phyloP scores from a whole-genome alignment of 2,329 filamentous ascomycete genomes.

The Plectosphaerella cucumerina region DNA sequence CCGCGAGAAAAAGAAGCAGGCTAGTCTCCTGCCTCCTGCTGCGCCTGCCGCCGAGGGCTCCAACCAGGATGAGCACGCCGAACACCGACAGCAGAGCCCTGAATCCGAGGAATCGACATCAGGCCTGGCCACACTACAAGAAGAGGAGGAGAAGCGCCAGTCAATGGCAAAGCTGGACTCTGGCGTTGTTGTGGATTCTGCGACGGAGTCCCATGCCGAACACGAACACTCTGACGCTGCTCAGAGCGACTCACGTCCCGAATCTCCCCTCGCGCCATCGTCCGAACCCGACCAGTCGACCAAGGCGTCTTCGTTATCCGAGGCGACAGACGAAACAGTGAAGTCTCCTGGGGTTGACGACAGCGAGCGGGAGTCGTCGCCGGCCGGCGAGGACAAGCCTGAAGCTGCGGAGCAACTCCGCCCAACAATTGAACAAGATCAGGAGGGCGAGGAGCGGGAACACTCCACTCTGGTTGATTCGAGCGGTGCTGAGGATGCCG shows the following conservation, averaged over 20 bases:
- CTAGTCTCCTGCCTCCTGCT: conserved; percentile 23
- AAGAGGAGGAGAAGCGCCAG: conserved; percentile 26
- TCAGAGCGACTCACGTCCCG: conserved; percentile 52
- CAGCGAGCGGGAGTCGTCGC: not conserved
- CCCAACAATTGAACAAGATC: not conserved
- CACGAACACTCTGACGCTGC: conserved; percentile 45
- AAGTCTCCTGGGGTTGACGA: conserved; percentile 31
- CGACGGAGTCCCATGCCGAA: conserved; percentile 40
- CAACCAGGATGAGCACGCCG: conserved; percentile 14
- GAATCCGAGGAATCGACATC: not conserved
- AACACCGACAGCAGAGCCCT: conserved; percentile 12
- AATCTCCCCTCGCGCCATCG: conserved; percentile 47
- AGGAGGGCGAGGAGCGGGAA: too few relatives aligned
- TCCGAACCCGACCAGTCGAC: conserved; percentile 58
- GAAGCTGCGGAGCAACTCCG: not conserved
- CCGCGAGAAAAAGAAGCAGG: conserved; percentile 70
- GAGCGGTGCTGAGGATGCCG: too few relatives aligned
- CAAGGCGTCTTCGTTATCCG: conserved; percentile 60
- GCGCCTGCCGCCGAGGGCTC: conserved; percentile 19
- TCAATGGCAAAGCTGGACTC: conserved; percentile 48
- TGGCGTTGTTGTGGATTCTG: conserved; percentile 45
- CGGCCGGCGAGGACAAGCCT: not conserved
- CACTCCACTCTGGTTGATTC: too few relatives aligned
- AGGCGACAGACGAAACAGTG: conserved; percentile 57
- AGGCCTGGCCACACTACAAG: conserved; percentile 15